phyloP scores from a whole-genome alignment of 73 alveolate species.

The Paramecium biaurelia region DNA sequence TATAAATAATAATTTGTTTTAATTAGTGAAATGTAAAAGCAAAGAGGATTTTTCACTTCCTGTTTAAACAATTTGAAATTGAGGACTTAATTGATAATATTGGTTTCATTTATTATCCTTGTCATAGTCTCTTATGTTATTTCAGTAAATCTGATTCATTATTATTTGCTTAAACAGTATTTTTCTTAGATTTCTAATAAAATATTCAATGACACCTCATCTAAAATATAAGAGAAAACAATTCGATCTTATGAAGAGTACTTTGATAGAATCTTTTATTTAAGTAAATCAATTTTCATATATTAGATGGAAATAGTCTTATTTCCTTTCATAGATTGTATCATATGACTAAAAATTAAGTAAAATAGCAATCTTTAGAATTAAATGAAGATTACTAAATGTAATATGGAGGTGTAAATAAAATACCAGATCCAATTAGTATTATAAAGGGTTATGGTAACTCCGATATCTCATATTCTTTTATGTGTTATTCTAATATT shows the following conservation, averaged over 20 bases:
- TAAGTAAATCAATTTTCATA: neutral
- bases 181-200: neutral
- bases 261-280: neutral
- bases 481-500: neutral
- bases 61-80: neutral
- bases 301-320: neutral
- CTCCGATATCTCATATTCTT: neutral
- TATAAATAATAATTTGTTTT: neutral
- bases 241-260: neutral
- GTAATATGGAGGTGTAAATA: neutral
- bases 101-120: neutral
- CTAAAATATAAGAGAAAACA: neutral
- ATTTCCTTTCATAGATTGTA: neutral
- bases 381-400: neutral
- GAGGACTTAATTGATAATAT: neutral
- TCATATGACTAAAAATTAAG: neutral
- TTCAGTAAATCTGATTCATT: neutral
- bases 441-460: neutral
- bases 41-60: neutral
- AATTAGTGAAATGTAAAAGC: neutral
- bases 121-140: neutral
- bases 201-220: neutral
- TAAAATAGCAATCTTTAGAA: neutral
- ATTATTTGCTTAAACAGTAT: neutral
- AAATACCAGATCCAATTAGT: neutral